A percentile compares a stretch with the other conserved stretches of the same genome.
Conservation (phyloP, 306 rosid species). For the Fragaria vesca region DNA sequence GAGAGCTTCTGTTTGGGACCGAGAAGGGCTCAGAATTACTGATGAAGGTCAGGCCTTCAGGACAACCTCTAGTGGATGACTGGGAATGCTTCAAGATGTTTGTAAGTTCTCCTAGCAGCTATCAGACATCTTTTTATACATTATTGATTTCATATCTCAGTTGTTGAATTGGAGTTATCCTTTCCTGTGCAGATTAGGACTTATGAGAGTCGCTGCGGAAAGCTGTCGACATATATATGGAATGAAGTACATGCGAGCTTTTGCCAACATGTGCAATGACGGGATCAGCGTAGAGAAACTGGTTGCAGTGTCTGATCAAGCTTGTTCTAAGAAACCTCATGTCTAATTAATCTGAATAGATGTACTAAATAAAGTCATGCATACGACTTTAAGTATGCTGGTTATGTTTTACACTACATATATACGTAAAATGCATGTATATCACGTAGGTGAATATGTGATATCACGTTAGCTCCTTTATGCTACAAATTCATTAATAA, state of each 20-base stretch:
- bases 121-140: too few species aligned
- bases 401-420: background rate
- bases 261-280: slow-evolving; percentile 53
- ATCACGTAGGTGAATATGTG: background rate
- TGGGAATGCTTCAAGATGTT: slow-evolving; percentile 50
- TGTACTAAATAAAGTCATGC: background rate
- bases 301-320: slow-evolving; percentile 30
- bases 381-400: background rate
- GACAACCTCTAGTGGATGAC: slow-evolving; percentile 52
- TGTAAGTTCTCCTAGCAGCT: background rate
- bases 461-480: background rate
- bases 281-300: slow-evolving; percentile 29
- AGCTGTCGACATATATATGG: slow-evolving; percentile 42
- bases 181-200: slow-evolving; percentile 25
- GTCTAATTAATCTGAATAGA: background rate
- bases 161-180: too few species aligned
- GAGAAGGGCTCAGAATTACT: slow-evolving; percentile 22
- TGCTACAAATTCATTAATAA: background rate
- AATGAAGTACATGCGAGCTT: slow-evolving; percentile 36
- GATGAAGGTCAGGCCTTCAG: slow-evolving; percentile 34
- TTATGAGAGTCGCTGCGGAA: slow-evolving; percentile 38
- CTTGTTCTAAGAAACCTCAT: slow-evolving; percentile 28
- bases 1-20: slow-evolving; percentile 38
- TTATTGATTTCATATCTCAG: too few species aligned
- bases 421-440: background rate